Evolutionary conservation across 345 rosid genomes (phyloP).

Genomic region (Populus nigra): DNA sequence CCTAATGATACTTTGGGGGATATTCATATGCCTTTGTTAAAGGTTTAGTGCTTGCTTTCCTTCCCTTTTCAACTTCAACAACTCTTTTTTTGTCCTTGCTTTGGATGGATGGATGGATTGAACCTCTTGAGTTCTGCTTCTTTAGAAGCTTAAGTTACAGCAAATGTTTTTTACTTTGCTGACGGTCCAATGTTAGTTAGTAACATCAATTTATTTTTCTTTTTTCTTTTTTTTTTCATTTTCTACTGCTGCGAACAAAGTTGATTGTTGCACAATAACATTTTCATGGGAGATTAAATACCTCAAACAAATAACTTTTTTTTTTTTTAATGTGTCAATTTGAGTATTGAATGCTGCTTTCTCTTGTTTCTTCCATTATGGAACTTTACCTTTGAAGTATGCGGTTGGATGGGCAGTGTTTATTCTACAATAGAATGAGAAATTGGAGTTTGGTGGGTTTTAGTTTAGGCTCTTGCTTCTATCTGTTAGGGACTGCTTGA

Average conservation of each 20-base stretch:
- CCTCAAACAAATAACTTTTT: no score
- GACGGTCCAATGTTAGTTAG: background rate
- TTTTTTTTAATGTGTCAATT: background rate
- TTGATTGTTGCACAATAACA: background rate
- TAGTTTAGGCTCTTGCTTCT: background rate
- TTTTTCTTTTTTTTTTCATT: background rate
- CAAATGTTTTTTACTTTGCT: conserved; percentile 16
- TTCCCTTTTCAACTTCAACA: conserved; percentile 1
- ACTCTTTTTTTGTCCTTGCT: background rate
- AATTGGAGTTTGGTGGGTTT: background rate
- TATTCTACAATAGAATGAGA: background rate
- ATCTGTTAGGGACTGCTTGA: background rate
- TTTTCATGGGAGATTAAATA: no score
- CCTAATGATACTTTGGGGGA: conserved; percentile 92
- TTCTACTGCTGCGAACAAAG: background rate
- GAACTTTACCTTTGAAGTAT: background rate
- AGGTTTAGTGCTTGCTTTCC: conserved; percentile 56
- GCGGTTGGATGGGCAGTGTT: background rate
- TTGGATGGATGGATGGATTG: no score
- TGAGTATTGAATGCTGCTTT: background rate
- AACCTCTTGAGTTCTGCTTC: background rate
- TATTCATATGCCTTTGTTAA: conserved; percentile 90
- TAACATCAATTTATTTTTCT: background rate
- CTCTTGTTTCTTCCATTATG: background rate
- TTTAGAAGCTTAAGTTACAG: conserved; percentile 6